These are phyloP conservation scores for Aspergillus oerlinghausenensis DNA, from an alignment of 2,329 filamentous ascomycete species.

Conservation along the genomic window DNA sequence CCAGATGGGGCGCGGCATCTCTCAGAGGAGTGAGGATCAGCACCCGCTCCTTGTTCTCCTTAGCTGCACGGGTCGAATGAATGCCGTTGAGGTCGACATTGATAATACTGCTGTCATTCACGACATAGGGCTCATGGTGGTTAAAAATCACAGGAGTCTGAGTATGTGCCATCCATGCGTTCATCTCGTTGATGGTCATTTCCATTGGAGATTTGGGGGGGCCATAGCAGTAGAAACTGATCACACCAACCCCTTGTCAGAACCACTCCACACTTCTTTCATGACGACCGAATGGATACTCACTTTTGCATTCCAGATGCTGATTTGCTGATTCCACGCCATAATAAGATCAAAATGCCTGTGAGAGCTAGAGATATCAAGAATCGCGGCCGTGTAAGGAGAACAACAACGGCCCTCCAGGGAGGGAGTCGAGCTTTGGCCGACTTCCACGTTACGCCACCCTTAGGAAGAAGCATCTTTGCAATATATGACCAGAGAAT, in stretches of 20 bases:
- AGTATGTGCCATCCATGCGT: conserved; percentile 80
- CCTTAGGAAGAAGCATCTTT: conserved; percentile 84
- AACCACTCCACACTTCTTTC: conserved; percentile 4
- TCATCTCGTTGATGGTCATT: conserved; percentile 87
- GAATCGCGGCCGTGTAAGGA: conserved; percentile 73
- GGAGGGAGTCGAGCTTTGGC: conserved; percentile 75
- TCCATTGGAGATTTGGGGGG: conserved; percentile 93
- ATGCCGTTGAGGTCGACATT: conserved; percentile 81
- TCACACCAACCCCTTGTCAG: conserved; percentile 7
- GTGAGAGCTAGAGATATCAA: conserved; percentile 67
- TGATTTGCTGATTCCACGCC: conserved; percentile 76
- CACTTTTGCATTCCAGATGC: conserved; percentile 90
- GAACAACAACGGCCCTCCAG: conserved; percentile 64
- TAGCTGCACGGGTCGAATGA: conserved; percentile 72
- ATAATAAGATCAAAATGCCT: conserved; percentile 73
- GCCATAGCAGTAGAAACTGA: conserved; percentile 95
- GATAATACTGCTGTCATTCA: conserved; percentile 76
- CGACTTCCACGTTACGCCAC: conserved; percentile 88
- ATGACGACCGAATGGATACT: conserved; percentile 19
- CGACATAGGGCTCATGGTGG: conserved; percentile 78
- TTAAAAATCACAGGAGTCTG: conserved; percentile 96
- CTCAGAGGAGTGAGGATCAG: conserved; percentile 90
- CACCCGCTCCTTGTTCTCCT: conserved; percentile 76
- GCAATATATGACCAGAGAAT: background rate
- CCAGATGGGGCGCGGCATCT: conserved; percentile 76